These are phyloP conservation scores for Pleurotus pulmonarius DNA, from an alignment of 768 basidiomycete species.

Conservation along the genomic window DNA sequence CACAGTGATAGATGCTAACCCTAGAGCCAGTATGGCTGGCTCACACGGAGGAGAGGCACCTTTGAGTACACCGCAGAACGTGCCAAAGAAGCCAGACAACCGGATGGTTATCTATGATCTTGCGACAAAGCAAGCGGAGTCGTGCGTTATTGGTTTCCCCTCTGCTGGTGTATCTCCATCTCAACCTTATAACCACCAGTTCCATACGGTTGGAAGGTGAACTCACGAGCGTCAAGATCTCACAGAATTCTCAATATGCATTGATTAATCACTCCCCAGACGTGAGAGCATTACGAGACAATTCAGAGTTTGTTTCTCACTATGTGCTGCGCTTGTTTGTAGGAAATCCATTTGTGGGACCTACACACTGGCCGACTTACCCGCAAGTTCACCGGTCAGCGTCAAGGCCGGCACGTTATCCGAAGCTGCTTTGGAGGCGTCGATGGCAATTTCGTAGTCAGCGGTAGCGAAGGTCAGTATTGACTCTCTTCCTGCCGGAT, in stretches of 20 bases:
- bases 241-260: slow-evolving; percentile 81
- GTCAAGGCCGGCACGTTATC: slow-evolving; percentile 80
- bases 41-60: slow-evolving; percentile 32
- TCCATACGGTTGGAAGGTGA: slow-evolving; percentile 71
- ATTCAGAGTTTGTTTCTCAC: slow-evolving; percentile 9
- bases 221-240: slow-evolving; percentile 84
- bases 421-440: slow-evolving; percentile 92
- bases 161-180: slow-evolving; percentile 1
- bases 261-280: slow-evolving; percentile 86
- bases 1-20: slow-evolving; percentile 4
- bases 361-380: slow-evolving; percentile 64
- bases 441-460: slow-evolving; percentile 84
- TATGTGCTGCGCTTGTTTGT: slow-evolving; percentile 15
- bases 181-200: slow-evolving; percentile 28
- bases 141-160: slow-evolving; percentile 43
- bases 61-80: slow-evolving; percentile 19
- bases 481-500: background rate
- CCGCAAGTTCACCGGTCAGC: slow-evolving; percentile 84
- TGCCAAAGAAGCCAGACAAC: slow-evolving; percentile 41
- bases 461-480: slow-evolving; percentile 85
- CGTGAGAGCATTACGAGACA: slow-evolving; percentile 41
- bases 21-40: slow-evolving; percentile 15
- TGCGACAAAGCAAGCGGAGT: slow-evolving; percentile 58
- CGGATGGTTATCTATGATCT: slow-evolving; percentile 78
- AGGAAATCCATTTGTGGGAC: slow-evolving; percentile 93